phyloP scores from a whole-genome alignment of 345 rosid genomes.

The Eucalyptus marginata region DNA sequence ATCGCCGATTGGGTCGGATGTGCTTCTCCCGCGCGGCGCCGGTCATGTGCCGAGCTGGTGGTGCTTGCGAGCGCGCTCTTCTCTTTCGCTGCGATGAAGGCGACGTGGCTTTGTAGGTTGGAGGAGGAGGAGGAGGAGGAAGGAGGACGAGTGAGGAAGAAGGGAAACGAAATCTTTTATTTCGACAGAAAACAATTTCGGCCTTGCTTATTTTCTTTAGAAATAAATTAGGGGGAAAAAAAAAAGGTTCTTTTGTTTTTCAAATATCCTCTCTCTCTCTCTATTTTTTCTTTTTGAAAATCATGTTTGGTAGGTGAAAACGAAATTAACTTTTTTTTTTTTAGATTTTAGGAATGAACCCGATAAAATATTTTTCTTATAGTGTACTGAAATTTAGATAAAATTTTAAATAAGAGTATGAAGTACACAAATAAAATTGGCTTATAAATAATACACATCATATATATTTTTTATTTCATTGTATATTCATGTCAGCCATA shows the following conservation, averaged over 20 bases:
- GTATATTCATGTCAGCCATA: too few species aligned
- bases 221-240: background rate
- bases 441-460: too few species aligned
- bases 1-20: background rate
- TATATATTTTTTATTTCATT: too few species aligned
- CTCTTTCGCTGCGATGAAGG: background rate
- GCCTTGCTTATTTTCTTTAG: background rate
- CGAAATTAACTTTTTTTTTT: background rate
- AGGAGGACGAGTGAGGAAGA: background rate
- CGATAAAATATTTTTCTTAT: background rate
- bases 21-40: conserved; percentile 2
- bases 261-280: background rate
- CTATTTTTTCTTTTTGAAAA: too few species aligned
- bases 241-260: background rate
- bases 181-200: background rate
- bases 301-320: background rate
- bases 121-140: background rate
- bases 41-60: background rate
- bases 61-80: background rate
- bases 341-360: background rate
- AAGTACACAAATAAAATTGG: too few species aligned
- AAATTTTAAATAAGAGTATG: background rate
- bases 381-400: background rate
- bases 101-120: background rate
- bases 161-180: background rate